Base-by-base conservation (phyloP, 2,329 filamentous ascomycete species). In the Epichloe scottii region DNA sequence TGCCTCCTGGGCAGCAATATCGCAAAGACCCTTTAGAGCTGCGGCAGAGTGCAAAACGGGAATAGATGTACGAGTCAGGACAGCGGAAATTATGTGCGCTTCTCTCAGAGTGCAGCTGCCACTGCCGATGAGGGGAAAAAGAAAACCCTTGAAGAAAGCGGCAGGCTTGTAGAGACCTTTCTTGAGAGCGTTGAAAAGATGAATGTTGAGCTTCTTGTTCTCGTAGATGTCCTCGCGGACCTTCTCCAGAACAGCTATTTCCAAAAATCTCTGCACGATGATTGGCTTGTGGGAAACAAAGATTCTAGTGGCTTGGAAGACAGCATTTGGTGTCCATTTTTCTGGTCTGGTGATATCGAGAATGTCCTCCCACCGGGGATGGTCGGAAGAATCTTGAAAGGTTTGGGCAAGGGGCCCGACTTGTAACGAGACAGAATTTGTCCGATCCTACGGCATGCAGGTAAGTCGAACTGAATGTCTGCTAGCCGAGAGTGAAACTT, bases 171-270 rank as follows among this genome's bases (percentile, higher is more conserved):
- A 96, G 14, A 96, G 76, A 7, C 81, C 82, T 66, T 95, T 95
- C 71, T 96, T 96, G 52, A 98, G 74, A 0, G 89, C 63, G 60
- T 94, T 91, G 77, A 96, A 98, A 7, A 97, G 75, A 66, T 98
- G 93, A 0, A 96, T 85, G 62, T 96, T 96, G 52, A 98, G 76
- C 66, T 96, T 96, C 69, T 93, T 93, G 56, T 84, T 89, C 68
- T 98, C 89, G 63, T 85, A 83, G 54, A 98, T 97, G 60, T 97
- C 87, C 61, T 95, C 87, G 54, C 90, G 85, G n/a, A 97, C 89
- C 48, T 84, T 82, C 55, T 94, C 89, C 19, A 98, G 78, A 2
- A 98, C 77, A 33, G 98, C 83, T 59, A 85, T 87, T 64, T 89
- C 85, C 61, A 95, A 80, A 66, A 95, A 98, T 55, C 84, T 77